Evolutionary conservation across 768 basidiomycete species (phyloP).

Genomic region (Suillus occidentalis): DNA sequence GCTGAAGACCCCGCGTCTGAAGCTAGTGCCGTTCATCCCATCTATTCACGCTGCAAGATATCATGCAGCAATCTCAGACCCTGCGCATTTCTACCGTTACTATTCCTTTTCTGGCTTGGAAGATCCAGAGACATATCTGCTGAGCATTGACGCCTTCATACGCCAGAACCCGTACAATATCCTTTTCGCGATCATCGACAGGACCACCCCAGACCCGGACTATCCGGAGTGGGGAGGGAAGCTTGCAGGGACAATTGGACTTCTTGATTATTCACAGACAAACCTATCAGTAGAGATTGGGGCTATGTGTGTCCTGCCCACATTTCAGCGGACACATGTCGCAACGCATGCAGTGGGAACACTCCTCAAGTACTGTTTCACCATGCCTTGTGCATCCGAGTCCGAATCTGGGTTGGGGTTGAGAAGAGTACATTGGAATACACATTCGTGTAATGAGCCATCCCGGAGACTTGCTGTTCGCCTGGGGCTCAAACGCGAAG

Average conservation of each 20-base stretch:
- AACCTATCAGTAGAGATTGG: slow-evolving; percentile 40
- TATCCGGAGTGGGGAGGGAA: slow-evolving; percentile 12
- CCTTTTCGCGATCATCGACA: slow-evolving; percentile 37
- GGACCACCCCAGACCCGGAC: slow-evolving; percentile 17
- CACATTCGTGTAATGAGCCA: slow-evolving; percentile 35
- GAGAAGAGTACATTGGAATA: slow-evolving; percentile 44
- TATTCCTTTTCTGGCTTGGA: slow-evolving; percentile 7
- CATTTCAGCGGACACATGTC: slow-evolving; percentile 44
- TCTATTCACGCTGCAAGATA: slow-evolving; percentile 32
- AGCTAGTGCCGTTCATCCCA: slow-evolving; percentile 42
- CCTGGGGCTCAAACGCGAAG: slow-evolving; percentile 45
- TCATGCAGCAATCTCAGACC: slow-evolving; percentile 22
- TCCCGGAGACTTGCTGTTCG: slow-evolving; percentile 37
- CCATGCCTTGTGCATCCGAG: slow-evolving; percentile 10
- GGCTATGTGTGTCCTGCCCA: slow-evolving; percentile 35
- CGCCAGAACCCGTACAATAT: slow-evolving; percentile 19
- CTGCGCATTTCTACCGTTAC: slow-evolving; percentile 11
- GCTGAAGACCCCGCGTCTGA: slow-evolving; percentile 38
- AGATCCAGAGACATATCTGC: slow-evolving; percentile 12
- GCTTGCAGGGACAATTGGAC: slow-evolving; percentile 43
- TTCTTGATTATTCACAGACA: slow-evolving; percentile 29
- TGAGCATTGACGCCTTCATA: slow-evolving; percentile 17
- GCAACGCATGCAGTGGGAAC: slow-evolving; percentile 38
- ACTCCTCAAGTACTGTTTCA: slow-evolving; percentile 24
- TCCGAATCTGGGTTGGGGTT: slow-evolving; percentile 36